Evolutionary conservation across 208 protist species (phyloP).

Genomic region (Trypanosoma rangeli): DNA sequence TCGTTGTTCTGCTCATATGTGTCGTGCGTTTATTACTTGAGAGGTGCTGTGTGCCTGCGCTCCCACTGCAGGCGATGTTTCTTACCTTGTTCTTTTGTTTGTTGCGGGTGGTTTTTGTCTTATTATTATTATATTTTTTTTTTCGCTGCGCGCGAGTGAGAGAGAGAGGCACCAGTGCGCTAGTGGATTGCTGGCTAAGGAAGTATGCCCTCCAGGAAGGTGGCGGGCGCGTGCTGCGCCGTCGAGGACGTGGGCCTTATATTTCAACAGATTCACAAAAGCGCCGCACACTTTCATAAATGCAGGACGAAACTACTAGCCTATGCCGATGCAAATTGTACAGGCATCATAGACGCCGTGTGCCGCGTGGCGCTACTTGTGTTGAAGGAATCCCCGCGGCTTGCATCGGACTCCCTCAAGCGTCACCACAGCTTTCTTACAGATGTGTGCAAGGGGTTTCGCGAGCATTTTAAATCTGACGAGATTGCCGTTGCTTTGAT

Average conservation of each 20-base stretch:
- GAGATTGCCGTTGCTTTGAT: constrained; percentile 63
- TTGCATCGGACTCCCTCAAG: constrained; percentile 67
- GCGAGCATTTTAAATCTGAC: constrained; percentile 57
- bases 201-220: constrained; percentile 16
- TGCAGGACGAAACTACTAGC: constrained; percentile 58
- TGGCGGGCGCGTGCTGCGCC: not conserved
- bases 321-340: constrained; percentile 14
- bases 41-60: too few species aligned
- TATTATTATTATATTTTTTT: not conserved
- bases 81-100: constrained; percentile 4
- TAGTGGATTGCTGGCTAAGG: not conserved
- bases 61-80: too few species aligned
- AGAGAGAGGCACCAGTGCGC: not conserved
- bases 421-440: constrained; percentile 80
- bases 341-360: constrained; percentile 34
- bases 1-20: too few species aligned
- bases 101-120: not conserved
- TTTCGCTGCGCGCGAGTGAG: not conserved
- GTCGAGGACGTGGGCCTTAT: constrained; percentile 54
- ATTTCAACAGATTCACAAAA: constrained; percentile 85
- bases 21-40: too few species aligned
- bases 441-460: constrained; percentile 62
- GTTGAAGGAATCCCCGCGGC: constrained; percentile 69
- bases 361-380: constrained; percentile 62
- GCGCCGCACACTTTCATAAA: constrained; percentile 64